Evolutionary conservation across 129 eudicot genomes (phyloP).

Genomic region (Helichrysum umbraculigerum): DNA sequence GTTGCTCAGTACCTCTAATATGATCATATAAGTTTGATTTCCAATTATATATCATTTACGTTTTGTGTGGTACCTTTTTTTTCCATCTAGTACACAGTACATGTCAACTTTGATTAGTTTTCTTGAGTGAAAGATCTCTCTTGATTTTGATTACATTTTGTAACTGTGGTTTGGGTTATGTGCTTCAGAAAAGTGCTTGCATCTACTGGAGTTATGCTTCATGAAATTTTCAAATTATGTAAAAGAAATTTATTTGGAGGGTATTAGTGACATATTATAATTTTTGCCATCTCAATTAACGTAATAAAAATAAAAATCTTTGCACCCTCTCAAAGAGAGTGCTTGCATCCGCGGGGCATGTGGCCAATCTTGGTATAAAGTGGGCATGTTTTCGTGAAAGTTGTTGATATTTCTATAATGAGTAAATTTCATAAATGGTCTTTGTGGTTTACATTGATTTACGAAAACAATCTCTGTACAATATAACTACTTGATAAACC

Average conservation of each 20-base stretch:
- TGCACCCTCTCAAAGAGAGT: not conserved
- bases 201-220: not conserved
- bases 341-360: too few species aligned
- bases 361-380: too few species aligned
- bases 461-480: too few species aligned
- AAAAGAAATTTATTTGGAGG: too few species aligned
- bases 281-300: not conserved
- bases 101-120: not conserved
- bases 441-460: too few species aligned
- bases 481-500: too few species aligned
- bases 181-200: not conserved
- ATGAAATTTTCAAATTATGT: too few species aligned
- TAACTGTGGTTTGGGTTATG: not conserved
- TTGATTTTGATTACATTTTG: not conserved
- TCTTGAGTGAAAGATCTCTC: not conserved
- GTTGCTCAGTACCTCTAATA: not conserved
- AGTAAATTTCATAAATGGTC: too few species aligned
- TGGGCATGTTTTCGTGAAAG: too few species aligned
- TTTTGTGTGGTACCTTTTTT: not conserved
- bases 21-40: not conserved
- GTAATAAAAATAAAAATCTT: too few species aligned
- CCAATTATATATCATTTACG: not conserved
- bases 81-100: not conserved
- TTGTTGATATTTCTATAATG: too few species aligned
- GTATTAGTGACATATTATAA: too few species aligned